A percentile compares a stretch with the other conserved stretches of the same genome.
Conservation (phyloP, 345 rosid species). For the Linum usitatissimum region DNA sequence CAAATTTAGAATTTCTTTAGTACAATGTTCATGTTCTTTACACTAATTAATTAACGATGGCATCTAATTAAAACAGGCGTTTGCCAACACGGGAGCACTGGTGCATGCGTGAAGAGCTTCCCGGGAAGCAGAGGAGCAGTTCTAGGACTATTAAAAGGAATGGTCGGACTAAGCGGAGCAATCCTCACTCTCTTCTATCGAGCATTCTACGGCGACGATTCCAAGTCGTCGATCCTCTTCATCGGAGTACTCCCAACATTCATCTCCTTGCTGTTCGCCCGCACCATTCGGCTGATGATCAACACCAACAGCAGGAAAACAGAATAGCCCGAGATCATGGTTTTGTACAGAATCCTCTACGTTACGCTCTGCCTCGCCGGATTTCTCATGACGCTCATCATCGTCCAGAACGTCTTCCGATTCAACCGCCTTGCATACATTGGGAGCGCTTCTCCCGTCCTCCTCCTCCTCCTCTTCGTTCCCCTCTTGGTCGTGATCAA, state of each 20-base stretch:
- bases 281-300: background rate
- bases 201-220: too few relatives aligned
- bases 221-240: background rate
- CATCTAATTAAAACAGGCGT: background rate
- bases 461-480: background rate
- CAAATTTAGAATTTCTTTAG: too few relatives aligned
- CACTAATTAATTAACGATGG: too few relatives aligned
- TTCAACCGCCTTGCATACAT: background rate
- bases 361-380: background rate
- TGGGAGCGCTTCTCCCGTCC: background rate
- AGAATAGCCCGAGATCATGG: background rate
- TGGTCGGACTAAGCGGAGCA: background rate
- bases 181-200: background rate
- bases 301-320: background rate
- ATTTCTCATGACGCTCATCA: background rate
- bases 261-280: background rate
- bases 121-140: background rate
- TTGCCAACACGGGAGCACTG: slow-evolving; percentile 1
- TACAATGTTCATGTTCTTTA: too few relatives aligned
- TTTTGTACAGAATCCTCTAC: background rate
- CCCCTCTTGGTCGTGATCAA: background rate
- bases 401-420: background rate
- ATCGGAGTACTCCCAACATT: background rate
- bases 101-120: slow-evolving; percentile 4
- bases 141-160: background rate